phyloP scores from a whole-genome alignment of 352 stramenopile genomes.

The Pythium periplocum region DNA sequence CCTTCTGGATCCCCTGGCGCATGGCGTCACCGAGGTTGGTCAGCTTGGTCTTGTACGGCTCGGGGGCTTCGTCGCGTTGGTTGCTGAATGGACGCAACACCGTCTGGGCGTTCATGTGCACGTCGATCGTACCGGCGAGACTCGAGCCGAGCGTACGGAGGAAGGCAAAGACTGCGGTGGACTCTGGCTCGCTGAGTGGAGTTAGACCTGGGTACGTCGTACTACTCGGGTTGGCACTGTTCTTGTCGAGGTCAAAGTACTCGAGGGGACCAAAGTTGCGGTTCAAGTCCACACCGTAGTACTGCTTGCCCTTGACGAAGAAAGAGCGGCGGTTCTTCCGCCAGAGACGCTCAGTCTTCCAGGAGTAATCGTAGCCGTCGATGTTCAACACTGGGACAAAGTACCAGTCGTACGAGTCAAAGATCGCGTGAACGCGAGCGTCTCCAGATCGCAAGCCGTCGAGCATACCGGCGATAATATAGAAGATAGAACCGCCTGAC shows the following conservation, averaged over 20 bases:
- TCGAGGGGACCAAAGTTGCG: constrained; percentile 60
- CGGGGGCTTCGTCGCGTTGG: constrained; percentile 20
- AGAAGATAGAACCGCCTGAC: constrained; percentile 15
- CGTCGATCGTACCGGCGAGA: constrained; percentile 50
- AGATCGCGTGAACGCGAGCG: constrained; percentile 3
- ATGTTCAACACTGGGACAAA: constrained; percentile 78
- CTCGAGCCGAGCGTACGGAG: constrained; percentile 29
- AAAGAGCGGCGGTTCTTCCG: constrained; percentile 42
- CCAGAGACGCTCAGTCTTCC: constrained; percentile 55
- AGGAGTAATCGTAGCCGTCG: constrained; percentile 75
- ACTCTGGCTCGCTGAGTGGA: constrained; percentile 56
- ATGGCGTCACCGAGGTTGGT: constrained; percentile 38
- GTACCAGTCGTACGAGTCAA: constrained; percentile 62
- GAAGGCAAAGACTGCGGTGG: constrained; percentile 45
- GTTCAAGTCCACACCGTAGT: constrained; percentile 67
- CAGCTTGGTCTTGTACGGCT: constrained; percentile 52
- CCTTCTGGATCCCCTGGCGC: constrained; percentile 21
- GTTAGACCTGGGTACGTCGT: constrained; percentile 57
- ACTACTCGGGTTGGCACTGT: constrained; percentile 15
- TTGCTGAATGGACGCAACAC: constrained; percentile 70
- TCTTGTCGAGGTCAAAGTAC: constrained; percentile 47
- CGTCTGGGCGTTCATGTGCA: constrained; percentile 52
- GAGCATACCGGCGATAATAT: constrained; percentile 14
- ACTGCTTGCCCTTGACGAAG: constrained; percentile 19
- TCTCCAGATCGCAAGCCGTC: constrained; percentile 12